Evolutionary conservation across 345 rosid genomes (phyloP), one percentile per base, ranked within the genome.

Genomic region (Boechera stricta): DNA sequence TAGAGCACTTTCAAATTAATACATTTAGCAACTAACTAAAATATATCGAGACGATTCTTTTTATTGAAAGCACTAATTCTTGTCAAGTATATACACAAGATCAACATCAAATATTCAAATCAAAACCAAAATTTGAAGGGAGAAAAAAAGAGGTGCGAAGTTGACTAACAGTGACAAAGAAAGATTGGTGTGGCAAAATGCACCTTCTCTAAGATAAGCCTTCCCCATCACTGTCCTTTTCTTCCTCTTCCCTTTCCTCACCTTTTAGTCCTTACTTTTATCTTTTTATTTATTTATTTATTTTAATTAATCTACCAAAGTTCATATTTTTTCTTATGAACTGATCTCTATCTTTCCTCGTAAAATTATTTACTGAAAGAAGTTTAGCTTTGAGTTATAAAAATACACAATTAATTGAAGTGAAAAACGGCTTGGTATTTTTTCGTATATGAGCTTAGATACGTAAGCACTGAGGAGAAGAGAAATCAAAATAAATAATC

Each of bases 151-250:
- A 67, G 78, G 86, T 81, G 86, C 84, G 67, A 67, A 57, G 77
- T 82, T 86, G 86, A 75, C 77, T 72, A 80, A 82, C 45, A 75
- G 67, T 65, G 87, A 85, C 52, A 73, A 78, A 72, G 81, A 80
- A 52, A 73, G 75, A 77, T 57, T 71, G 69, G 73, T 49, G 73
- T 68, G 80, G 79, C 39, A 41, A 75, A 78, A 77, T 65, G 64
- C 79, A 72, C 73, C 35, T 71, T 76, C 54, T 64, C 57, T 58
- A 75, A 80, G 87, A 86, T 86, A 76, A 84, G 81, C 73, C 75
- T 71, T 48, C 78, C 47, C 76, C 69, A 61, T 56, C 78, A 79
- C 71, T 62, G 55, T 74, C 80, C 75, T 64, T 74, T 73, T 55
- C 81, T 31, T 77, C 72, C 77, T 71, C 72, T 77, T 78, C 81